Base-by-base conservation (phyloP, 2,329 filamentous ascomycete genomes). In the Trichoderma atroviride region DNA sequence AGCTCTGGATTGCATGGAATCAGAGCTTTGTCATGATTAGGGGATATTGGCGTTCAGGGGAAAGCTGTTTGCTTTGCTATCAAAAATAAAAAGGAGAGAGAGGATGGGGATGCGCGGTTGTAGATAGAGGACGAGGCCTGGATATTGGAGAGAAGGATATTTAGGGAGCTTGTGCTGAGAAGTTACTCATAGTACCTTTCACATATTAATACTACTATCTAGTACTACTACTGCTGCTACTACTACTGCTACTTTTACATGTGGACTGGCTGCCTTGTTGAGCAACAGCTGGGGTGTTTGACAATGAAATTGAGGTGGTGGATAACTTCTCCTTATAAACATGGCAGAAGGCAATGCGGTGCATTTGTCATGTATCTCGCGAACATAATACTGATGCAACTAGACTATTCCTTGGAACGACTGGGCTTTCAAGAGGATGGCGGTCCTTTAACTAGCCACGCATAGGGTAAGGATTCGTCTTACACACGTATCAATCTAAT, bases 21-120 rank as follows among this genome's bases (percentile, higher is more conserved):
- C 29, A 29, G 40, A 27, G 40, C 31, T 50, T 67, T 67, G 29
- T 59, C 29, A 55, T 27, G 31, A 59, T 33, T 37, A 7, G 64
- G 31, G 37, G 64, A 37, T 31, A 59, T 58, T 67, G 64, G 64
- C 64, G 64, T 67, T 67, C 24, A 37, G 55, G 24, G 59, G 31
- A 55, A 59, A 59, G 64, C n/a, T 52, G 22, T 37, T 67, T 66
- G 22, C 35, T 59, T 66, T 59, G 35, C 43, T 47, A 59, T 47
- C 55, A 58, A 27, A 47, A 58, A 66, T 29, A 55, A 40, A 37
- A 19, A 59, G 35, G 52, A 55, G 53, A 52, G 55, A 59, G 19
- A 35, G n/a, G 22, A 29, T 37, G 16, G 6, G 3, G 40, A n/a
- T 47, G 6, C 35, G n/a, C 53, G 33, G 58, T 43, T 64, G 22